A percentile compares a stretch with the other conserved stretches of the same genome.
Conservation (phyloP, 2,329 filamentous ascomycete species). For the Venturia effusa region DNA sequence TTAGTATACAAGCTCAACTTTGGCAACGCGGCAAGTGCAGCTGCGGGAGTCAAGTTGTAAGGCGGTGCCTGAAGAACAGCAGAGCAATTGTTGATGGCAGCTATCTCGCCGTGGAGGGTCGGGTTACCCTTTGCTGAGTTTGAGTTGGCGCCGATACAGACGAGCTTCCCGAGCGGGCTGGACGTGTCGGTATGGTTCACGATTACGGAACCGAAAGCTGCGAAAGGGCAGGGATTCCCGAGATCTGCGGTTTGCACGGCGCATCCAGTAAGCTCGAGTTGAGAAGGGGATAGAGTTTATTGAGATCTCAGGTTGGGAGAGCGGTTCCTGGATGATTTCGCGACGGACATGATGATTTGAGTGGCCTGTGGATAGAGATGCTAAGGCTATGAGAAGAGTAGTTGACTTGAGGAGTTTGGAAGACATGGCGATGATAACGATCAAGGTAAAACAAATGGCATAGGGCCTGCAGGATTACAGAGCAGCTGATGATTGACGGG, state of each 20-base stretch:
- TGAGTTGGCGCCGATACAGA: constrained; percentile 42
- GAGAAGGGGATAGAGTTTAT: constrained; percentile 26
- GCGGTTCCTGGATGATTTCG: not conserved
- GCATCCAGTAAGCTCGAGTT: constrained; percentile 42
- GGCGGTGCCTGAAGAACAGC: constrained; percentile 33
- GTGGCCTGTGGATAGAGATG: not conserved
- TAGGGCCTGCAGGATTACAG: not conserved
- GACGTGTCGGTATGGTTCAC: constrained; percentile 41
- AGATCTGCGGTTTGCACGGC: constrained; percentile 34
- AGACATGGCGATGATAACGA: not conserved
- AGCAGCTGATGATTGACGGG: not conserved
- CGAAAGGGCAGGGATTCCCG: constrained; percentile 40
- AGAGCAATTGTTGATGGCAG: constrained; percentile 44
- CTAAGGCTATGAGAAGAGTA: not conserved
- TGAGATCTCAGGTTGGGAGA: not conserved
- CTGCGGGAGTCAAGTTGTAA: constrained; percentile 31
- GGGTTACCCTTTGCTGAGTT: constrained; percentile 38
- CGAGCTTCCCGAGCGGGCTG: constrained; percentile 30
- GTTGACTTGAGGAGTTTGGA: not conserved
- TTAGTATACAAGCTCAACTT: constrained; percentile 45
- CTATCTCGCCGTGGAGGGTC: constrained; percentile 45
- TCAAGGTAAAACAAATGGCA: not conserved
- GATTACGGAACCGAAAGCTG: constrained; percentile 42
- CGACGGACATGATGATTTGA: not conserved
- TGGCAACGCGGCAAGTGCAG: constrained; percentile 35